A percentile compares a stretch with the other conserved stretches of the same genome.
Conservation (phyloP, 2,329 filamentous ascomycete genomes). For the Pseudocercospora macadamiae region DNA sequence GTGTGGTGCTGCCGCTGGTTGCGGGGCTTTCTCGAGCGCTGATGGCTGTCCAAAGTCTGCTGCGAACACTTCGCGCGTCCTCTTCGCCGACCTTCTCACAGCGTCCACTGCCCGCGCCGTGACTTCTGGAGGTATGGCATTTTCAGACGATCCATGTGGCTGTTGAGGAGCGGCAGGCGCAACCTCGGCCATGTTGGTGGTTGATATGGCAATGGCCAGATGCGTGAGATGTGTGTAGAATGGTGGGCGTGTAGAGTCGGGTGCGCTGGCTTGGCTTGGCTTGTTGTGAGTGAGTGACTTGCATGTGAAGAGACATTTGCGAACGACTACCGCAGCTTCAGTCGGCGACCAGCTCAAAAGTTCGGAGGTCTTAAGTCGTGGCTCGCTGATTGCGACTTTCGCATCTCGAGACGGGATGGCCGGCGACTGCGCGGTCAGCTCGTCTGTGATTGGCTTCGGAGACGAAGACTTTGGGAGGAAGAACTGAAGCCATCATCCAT, state of each 20-base stretch:
- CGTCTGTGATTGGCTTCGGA: no score
- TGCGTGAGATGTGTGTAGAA: neutral
- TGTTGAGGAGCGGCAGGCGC: conserved; percentile 2
- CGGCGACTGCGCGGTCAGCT: neutral
- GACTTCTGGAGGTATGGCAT: conserved; percentile 27
- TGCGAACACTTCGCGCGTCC: conserved; percentile 58
- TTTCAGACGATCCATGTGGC: conserved; percentile 16
- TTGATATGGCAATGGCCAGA: neutral
- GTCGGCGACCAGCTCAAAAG: neutral
- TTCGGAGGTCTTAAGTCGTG: neutral
- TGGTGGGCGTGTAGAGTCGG: neutral
- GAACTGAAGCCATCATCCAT: no score
- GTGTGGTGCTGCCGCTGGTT: conserved; percentile 48
- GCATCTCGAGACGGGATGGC: neutral
- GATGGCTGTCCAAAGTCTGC: conserved; percentile 53
- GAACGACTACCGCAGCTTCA: no score
- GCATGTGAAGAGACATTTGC: neutral
- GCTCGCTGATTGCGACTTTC: neutral
- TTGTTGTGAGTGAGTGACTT: neutral
- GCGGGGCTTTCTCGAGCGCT: conserved; percentile 46
- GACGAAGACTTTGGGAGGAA: no score
- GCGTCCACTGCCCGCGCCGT: conserved; percentile 32
- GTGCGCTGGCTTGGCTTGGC: neutral
- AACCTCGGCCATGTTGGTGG: conserved; percentile 23
- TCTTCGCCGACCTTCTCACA: conserved; percentile 54